These are phyloP conservation scores for Oryza rufipogon DNA, from an alignment of 176 grass and related monocot genomes.

Conservation along the genomic window DNA sequence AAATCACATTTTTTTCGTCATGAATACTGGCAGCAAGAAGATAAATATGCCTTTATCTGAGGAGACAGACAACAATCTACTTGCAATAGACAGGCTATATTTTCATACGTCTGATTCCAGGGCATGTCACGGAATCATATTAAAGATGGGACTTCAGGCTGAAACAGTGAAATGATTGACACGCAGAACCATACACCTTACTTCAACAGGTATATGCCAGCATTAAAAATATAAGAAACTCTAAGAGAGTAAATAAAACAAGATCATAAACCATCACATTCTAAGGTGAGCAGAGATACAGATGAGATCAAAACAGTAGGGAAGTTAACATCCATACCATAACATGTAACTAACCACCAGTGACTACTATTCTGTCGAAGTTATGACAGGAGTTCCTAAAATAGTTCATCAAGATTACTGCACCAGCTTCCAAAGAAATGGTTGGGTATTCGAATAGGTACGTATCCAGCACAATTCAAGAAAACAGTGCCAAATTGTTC, in stretches of 20 bases:
- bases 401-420: background rate
- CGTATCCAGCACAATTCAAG: background rate
- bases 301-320: background rate
- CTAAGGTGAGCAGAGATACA: background rate
- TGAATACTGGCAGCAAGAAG: background rate
- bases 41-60: background rate
- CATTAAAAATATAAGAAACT: background rate
- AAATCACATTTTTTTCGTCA: slow-evolving; percentile 1
- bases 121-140: background rate
- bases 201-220: background rate
- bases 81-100: background rate
- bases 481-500: background rate
- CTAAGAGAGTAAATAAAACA: background rate
- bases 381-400: background rate
- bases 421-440: background rate
- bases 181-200: background rate
- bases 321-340: background rate
- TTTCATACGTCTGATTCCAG: slow-evolving; percentile 4
- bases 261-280: background rate
- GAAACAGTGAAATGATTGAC: background rate
- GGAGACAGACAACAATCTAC: background rate
- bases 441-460: background rate
- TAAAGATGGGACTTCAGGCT: background rate
- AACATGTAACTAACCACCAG: background rate
- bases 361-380: background rate